These are phyloP conservation scores for Fagus crenata DNA, from an alignment of 306 rosid species.

Conservation along the genomic window DNA sequence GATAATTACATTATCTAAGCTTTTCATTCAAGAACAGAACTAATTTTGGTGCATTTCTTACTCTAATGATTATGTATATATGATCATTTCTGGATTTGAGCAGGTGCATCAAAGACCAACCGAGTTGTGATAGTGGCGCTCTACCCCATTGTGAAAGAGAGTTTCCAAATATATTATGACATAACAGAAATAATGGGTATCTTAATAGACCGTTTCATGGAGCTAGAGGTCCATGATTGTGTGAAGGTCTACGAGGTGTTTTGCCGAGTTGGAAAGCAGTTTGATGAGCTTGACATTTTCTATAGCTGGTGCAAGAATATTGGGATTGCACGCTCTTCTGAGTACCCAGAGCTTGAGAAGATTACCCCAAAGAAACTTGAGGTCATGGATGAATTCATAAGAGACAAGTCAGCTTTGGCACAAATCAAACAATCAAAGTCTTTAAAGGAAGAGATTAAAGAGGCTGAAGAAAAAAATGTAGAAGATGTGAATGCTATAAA, in stretches of 20 bases:
- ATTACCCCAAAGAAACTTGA: slow-evolving; percentile 68
- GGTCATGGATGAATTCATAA: slow-evolving; percentile 76
- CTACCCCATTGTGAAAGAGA: slow-evolving; percentile 71
- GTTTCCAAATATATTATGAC: slow-evolving; percentile 69
- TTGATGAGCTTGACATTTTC: slow-evolving; percentile 76
- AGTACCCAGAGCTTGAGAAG: slow-evolving; percentile 78
- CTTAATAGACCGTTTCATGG: slow-evolving; percentile 70
- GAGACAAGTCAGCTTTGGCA: slow-evolving; percentile 48
- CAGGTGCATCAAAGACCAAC: slow-evolving; percentile 75
- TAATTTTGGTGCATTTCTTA: background rate
- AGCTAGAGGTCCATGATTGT: slow-evolving; percentile 52
- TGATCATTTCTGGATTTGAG: slow-evolving; percentile 26
- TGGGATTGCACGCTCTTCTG: slow-evolving; percentile 77
- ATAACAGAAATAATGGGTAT: slow-evolving; percentile 54
- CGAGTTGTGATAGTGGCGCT: slow-evolving; percentile 75
- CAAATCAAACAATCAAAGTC: slow-evolving; percentile 21
- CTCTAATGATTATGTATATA: background rate
- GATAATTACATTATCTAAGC: background rate
- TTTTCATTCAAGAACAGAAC: background rate
- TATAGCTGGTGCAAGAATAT: slow-evolving; percentile 61
- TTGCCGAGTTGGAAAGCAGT: slow-evolving; percentile 77
- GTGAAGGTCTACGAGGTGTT: slow-evolving; percentile 66
- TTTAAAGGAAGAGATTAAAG: background rate
- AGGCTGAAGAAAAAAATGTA: slow-evolving; percentile 26
- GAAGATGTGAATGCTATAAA: slow-evolving; percentile 53